Evolutionary conservation across 306 rosid species (phyloP).

Genomic region (Acmispon strigosus): DNA sequence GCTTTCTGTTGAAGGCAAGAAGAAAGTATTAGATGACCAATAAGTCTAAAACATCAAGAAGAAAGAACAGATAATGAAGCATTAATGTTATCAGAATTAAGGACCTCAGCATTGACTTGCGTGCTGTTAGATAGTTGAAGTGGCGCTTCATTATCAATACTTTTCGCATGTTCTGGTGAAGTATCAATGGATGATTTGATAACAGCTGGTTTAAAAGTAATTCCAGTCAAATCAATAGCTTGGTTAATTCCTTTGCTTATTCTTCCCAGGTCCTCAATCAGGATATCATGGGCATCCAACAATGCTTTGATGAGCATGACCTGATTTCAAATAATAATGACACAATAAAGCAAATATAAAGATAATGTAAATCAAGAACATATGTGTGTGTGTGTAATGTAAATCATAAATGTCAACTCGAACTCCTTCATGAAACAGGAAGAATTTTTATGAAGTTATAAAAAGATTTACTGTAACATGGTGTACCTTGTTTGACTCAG

Average conservation of each 20-base stretch:
- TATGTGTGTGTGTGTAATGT: not conserved
- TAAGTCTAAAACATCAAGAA: not conserved
- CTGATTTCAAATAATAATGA: conserved; percentile 16
- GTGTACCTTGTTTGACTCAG: conserved; percentile 50
- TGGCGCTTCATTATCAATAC: conserved; percentile 16
- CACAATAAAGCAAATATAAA: not conserved
- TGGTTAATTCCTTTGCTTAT: conserved; percentile 64
- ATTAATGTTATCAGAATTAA: conserved; percentile 16
- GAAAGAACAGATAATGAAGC: conserved; percentile 24
- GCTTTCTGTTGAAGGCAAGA: conserved; percentile 35
- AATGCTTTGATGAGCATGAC: conserved; percentile 55
- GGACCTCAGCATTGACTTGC: conserved; percentile 58
- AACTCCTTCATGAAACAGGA: not conserved
- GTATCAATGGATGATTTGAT: conserved; percentile 31
- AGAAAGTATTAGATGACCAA: not conserved
- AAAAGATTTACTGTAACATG: not conserved
- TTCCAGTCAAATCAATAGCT: conserved; percentile 59
- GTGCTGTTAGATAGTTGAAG: conserved; percentile 34
- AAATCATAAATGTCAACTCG: not conserved
- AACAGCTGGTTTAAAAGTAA: conserved; percentile 44
- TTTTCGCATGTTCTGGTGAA: conserved; percentile 30
- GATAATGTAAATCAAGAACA: not conserved
- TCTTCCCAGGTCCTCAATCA: conserved; percentile 69
- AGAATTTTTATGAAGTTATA: not conserved
- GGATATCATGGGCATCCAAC: conserved; percentile 51